A percentile compares a stretch with the other conserved stretches of the same genome.
Evolutionary conservation across 148 eudicot genomes (phyloP).

Genomic region (Spergularia bocconei): DNA sequence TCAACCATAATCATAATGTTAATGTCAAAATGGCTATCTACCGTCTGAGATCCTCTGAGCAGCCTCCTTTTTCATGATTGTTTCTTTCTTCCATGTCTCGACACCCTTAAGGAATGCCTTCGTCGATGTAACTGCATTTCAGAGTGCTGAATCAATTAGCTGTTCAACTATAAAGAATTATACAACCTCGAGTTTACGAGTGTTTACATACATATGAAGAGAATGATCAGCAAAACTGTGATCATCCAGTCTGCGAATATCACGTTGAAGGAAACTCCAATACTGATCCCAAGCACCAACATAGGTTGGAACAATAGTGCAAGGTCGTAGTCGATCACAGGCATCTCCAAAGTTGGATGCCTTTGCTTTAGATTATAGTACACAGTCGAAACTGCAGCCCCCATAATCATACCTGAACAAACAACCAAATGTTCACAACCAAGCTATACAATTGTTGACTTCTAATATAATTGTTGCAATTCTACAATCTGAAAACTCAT

Average conservation of each 20-base stretch:
- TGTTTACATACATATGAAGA: slow-evolving; percentile 43
- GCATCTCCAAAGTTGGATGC: slow-evolving; percentile 55
- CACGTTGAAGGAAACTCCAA: slow-evolving; percentile 60
- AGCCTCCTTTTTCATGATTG: slow-evolving; percentile 56
- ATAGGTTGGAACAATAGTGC: slow-evolving; percentile 66
- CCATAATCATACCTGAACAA: slow-evolving; percentile 63
- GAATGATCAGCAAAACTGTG: slow-evolving; percentile 54
- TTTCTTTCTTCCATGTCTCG: slow-evolving; percentile 71
- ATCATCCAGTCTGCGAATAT: slow-evolving; percentile 76
- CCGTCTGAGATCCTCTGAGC: slow-evolving; percentile 38
- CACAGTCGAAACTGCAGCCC: slow-evolving; percentile 58
- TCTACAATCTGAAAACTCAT: neutral
- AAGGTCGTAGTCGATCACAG: slow-evolving; percentile 58
- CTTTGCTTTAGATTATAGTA: slow-evolving; percentile 54
- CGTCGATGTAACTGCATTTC: slow-evolving; percentile 47
- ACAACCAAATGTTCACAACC: slow-evolving; percentile 10
- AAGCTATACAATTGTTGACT: neutral
- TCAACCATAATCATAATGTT: slow-evolving; percentile 6
- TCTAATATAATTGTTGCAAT: neutral
- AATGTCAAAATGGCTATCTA: slow-evolving; percentile 1
- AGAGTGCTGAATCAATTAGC: neutral
- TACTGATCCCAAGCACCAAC: slow-evolving; percentile 61
- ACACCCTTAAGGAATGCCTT: slow-evolving; percentile 65
- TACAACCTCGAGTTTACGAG: neutral
- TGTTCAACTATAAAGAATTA: neutral